Conservation (phyloP, 768 basidiomycete genomes). For the Psilocybe tampanensis region DNA sequence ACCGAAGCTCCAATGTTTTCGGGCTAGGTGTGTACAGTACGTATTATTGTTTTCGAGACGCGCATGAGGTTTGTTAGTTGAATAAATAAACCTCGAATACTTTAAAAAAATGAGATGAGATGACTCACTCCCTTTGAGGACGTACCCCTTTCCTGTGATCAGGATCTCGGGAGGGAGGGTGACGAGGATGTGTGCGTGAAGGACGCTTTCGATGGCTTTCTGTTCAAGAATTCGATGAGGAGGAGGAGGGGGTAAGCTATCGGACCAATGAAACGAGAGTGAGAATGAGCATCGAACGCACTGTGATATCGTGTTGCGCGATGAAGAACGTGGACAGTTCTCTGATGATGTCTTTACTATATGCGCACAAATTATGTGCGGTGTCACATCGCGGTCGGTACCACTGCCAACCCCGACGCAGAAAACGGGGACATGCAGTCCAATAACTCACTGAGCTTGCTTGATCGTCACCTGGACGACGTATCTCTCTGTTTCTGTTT, state of each 20-base stretch:
- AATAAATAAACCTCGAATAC: too few relatives aligned
- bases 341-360: conserved; percentile 14
- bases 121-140: conserved; percentile 33
- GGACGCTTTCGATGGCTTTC: conserved; percentile 36
- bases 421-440: not conserved
- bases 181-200: conserved; percentile 31
- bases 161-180: conserved; percentile 28
- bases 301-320: conserved; percentile 38
- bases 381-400: too few relatives aligned
- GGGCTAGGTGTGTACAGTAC: too few relatives aligned
- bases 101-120: too few relatives aligned
- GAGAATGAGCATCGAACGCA: conserved; percentile 16
- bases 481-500: too few relatives aligned
- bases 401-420: too few relatives aligned
- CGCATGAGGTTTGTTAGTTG: too few relatives aligned
- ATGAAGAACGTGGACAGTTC: conserved; percentile 31
- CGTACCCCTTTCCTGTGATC: conserved; percentile 32
- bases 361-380: too few relatives aligned
- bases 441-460: conserved; percentile 24
- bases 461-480: conserved; percentile 37
- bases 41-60: too few relatives aligned
- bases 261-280: too few relatives aligned
- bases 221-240: conserved; percentile 6
- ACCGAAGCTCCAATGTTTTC: too few relatives aligned
- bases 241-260: too few relatives aligned